Conservation (phyloP, 129 eudicot species). For the Lactuca sativa region DNA sequence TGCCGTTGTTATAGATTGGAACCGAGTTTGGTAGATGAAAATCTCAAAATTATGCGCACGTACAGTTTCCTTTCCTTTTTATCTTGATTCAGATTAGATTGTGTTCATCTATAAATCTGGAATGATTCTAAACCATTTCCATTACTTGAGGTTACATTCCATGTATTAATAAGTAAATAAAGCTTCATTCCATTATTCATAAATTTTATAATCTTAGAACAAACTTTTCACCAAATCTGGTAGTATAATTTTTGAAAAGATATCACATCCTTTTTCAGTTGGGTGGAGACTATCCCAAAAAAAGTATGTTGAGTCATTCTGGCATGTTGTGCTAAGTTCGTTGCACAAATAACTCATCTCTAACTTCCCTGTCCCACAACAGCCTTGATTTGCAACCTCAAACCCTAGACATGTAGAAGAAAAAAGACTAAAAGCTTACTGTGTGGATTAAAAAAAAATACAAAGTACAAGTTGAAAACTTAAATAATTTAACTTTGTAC, state of each 20-base stretch:
- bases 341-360: slow-evolving; percentile 19
- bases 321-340: slow-evolving; percentile 1
- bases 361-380: slow-evolving; percentile 27
- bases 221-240: slow-evolving; percentile 22
- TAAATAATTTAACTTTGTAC: too few relatives aligned
- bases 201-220: neutral
- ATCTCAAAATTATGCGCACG: too few relatives aligned
- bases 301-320: slow-evolving; percentile 18
- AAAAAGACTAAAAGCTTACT: neutral
- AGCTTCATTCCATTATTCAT: too few relatives aligned
- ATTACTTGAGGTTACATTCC: neutral
- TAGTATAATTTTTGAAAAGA: neutral
- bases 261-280: slow-evolving; percentile 19
- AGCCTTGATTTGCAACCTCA: slow-evolving; percentile 26
- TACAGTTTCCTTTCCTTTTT: too few relatives aligned
- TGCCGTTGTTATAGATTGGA: too few relatives aligned
- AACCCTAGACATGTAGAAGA: slow-evolving; percentile 7
- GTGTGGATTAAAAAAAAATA: neutral
- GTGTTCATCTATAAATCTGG: neutral
- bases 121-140: neutral
- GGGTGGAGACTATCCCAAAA: slow-evolving; percentile 29
- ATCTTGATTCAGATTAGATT: too few relatives aligned
- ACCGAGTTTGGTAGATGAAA: too few relatives aligned
- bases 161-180: too few relatives aligned
- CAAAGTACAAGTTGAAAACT: neutral